Conservation (phyloP, 106 monocot genomes). For the Allium sativum region DNA sequence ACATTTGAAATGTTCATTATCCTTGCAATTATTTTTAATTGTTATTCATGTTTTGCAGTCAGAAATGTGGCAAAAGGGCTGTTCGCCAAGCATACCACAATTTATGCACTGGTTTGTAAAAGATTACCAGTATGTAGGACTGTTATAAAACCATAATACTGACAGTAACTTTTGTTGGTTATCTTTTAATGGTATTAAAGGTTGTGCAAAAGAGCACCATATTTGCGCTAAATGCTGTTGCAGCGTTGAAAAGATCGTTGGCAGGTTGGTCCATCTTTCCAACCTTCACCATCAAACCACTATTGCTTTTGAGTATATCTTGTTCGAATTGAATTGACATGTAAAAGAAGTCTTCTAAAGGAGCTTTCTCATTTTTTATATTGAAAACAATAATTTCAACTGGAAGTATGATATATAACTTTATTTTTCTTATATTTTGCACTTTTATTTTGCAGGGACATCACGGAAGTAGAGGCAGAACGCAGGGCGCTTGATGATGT, state of each 20-base stretch:
- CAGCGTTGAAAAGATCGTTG: constrained; percentile 34
- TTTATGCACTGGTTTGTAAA: constrained; percentile 48
- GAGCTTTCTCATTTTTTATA: neutral
- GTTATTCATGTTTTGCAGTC: constrained; percentile 21
- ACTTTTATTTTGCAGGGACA: constrained; percentile 39
- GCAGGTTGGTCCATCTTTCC: constrained; percentile 33
- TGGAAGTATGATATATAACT: no score
- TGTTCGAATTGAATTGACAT: no score
- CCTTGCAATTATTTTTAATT: neutral
- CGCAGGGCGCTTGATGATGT: constrained; percentile 67
- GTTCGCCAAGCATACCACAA: constrained; percentile 92
- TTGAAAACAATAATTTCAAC: neutral
- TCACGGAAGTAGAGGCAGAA: constrained; percentile 64
- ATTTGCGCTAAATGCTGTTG: constrained; percentile 88
- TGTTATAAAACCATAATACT: no score
- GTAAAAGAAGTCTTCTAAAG: no score
- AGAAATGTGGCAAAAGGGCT: constrained; percentile 70
- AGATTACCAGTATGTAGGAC: neutral
- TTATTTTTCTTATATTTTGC: neutral
- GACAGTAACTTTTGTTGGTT: neutral
- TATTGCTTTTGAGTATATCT: no score
- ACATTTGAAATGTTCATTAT: neutral
- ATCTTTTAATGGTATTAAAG: constrained; percentile 16
- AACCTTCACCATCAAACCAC: no score
- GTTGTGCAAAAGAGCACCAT: constrained; percentile 53